phyloP scores from a whole-genome alignment of 306 rosid species.

The Pyrus betulifolia region DNA sequence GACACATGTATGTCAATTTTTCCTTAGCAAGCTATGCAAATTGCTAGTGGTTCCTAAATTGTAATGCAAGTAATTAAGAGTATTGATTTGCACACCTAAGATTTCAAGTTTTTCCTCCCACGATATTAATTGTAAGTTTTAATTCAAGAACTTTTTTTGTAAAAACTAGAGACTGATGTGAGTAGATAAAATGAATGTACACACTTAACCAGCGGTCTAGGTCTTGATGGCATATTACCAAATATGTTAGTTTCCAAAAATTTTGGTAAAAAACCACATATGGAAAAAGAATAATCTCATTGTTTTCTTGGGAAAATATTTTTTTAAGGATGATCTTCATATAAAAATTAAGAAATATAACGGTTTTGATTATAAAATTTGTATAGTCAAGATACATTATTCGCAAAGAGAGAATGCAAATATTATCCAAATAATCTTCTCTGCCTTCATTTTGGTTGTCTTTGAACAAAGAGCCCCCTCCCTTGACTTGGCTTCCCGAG shows the following conservation, averaged over 20 bases:
- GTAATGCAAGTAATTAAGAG: not conserved
- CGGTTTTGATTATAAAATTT: too few relatives aligned
- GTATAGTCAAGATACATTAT: too few relatives aligned
- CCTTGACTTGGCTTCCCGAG: not conserved
- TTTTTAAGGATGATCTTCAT: too few relatives aligned
- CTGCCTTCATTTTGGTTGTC: not conserved
- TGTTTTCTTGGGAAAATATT: not conserved
- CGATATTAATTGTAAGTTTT: too few relatives aligned
- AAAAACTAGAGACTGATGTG: not conserved
- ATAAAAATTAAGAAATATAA: too few relatives aligned
- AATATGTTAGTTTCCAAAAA: not conserved
- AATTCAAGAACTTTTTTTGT: not conserved
- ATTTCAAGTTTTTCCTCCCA: not conserved
- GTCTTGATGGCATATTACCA: not conserved
- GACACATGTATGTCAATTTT: not conserved
- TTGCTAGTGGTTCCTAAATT: too few relatives aligned
- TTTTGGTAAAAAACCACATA: not conserved
- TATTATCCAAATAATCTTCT: not conserved
- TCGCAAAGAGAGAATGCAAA: too few relatives aligned
- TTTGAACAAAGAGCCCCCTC: slow-evolving; percentile 6
- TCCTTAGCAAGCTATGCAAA: not conserved
- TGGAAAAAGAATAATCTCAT: not conserved
- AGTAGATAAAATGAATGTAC: not conserved
- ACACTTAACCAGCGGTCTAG: not conserved
- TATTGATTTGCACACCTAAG: not conserved